These are phyloP conservation scores for Solanum lycopersicoides DNA, from an alignment of 257 asterid genomes.

Conservation along the genomic window DNA sequence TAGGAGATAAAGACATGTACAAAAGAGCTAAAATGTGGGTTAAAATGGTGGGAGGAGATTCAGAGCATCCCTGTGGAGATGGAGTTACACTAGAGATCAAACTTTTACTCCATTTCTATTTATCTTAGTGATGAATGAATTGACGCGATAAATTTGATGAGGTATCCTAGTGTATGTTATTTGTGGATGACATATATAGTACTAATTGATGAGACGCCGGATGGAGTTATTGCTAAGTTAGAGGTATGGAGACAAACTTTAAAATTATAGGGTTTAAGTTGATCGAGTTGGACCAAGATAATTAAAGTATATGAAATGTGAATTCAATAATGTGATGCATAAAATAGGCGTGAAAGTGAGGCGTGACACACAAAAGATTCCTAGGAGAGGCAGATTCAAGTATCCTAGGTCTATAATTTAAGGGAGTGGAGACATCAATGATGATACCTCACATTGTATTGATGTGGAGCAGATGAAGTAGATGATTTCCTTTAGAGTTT, in stretches of 20 bases:
- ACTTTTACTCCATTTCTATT: too few species aligned
- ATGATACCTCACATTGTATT: background rate
- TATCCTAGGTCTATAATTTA: background rate
- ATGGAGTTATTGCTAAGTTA: background rate
- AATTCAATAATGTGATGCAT: background rate
- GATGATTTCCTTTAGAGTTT: background rate
- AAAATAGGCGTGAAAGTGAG: background rate
- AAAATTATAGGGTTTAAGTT: too few species aligned
- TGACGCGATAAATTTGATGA: too few species aligned
- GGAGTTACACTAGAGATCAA: too few species aligned
- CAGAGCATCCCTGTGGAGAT: too few species aligned
- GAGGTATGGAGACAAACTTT: background rate
- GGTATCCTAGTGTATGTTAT: background rate
- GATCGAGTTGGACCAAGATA: background rate
- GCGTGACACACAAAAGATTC: background rate
- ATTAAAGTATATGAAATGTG: too few species aligned
- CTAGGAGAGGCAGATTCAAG: background rate
- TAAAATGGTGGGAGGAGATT: too few species aligned
- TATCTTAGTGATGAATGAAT: too few species aligned
- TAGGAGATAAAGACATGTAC: too few species aligned
- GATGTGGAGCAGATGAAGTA: fast-evolving
- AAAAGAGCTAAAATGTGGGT: too few species aligned
- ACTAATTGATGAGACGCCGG: too few species aligned
- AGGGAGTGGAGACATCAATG: background rate
- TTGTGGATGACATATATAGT: too few species aligned